Percentiles rank a stretch among this genome's conserved stretches.
These are phyloP conservation scores for Nidularia sp. DNA, from an alignment of 768 basidiomycete genomes.

Conservation along the genomic window DNA sequence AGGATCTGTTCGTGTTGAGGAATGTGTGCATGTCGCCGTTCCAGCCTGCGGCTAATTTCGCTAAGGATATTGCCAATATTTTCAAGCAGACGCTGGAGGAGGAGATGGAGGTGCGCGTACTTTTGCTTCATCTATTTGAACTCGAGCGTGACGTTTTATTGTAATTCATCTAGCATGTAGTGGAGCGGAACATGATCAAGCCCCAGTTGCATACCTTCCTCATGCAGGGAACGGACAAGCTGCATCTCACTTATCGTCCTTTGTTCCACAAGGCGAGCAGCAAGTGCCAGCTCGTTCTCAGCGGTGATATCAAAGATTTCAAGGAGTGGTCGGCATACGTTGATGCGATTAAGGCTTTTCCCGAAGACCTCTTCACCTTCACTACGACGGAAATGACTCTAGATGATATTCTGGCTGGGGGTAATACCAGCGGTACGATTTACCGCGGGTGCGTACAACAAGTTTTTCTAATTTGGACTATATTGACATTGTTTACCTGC, in stretches of 20 bases:
- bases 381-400: constrained; percentile 2
- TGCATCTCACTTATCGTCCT: constrained; percentile 28
- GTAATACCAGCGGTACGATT: not conserved
- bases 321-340: constrained; percentile 8
- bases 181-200: constrained; percentile 25
- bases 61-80: constrained; percentile 20
- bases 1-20: constrained; percentile 28
- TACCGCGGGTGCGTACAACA: not conserved
- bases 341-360: constrained; percentile 8
- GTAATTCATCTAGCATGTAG: constrained; percentile 8
- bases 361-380: constrained; percentile 13
- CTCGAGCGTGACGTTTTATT: not conserved
- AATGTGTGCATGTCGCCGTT: constrained; percentile 41
- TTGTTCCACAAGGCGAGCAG: constrained; percentile 30
- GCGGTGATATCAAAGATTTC: constrained; percentile 16
- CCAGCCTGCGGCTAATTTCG: constrained; percentile 20
- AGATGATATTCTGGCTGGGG: constrained; percentile 3
- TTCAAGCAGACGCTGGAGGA: constrained; percentile 27
- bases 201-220: constrained; percentile 28
- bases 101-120: constrained; percentile 23
- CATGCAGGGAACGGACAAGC: constrained; percentile 26
- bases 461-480: not conserved
- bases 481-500: no score
- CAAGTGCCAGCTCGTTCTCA: constrained; percentile 33
- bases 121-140: not conserved